Evolutionary conservation across 2,329 filamentous ascomycete species (phyloP).

Genomic region (Nigrograna mackinnonii): DNA sequence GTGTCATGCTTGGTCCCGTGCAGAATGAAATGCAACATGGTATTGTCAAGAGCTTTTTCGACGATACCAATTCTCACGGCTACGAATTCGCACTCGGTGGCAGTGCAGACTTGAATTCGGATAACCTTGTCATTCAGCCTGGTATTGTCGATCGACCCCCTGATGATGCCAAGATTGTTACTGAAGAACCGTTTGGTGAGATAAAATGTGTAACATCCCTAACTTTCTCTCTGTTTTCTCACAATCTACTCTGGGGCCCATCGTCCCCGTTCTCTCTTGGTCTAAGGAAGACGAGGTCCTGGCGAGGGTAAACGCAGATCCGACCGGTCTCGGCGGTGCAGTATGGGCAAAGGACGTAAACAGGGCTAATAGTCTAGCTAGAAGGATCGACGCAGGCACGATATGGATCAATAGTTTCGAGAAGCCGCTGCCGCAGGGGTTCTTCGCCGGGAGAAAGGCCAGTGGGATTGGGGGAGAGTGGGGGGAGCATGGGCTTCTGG

Average conservation of each 20-base stretch:
- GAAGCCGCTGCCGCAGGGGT: conserved; percentile 35
- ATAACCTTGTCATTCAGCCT: conserved; percentile 61
- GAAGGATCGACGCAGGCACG: conserved; percentile 52
- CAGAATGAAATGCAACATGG: conserved; percentile 41
- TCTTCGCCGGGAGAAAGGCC: conserved; percentile 76
- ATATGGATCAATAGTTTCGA: conserved; percentile 56
- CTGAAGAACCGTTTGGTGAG: conserved; percentile 61
- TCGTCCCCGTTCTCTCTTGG: conserved; percentile 65
- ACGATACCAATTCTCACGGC: conserved; percentile 45
- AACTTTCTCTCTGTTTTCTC: too few species aligned
- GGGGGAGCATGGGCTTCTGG: conserved; percentile 35
- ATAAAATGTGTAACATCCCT: too few species aligned
- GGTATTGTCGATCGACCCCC: conserved; percentile 60
- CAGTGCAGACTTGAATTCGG: conserved; percentile 24
- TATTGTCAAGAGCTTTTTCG: conserved; percentile 56
- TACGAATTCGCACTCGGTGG: conserved; percentile 50
- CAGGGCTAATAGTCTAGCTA: conserved; percentile 50
- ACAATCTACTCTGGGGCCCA: too few species aligned
- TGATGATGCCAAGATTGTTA: conserved; percentile 55
- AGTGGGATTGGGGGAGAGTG: conserved; percentile 74
- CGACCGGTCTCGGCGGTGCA: conserved; percentile 53
- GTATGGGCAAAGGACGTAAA: conserved; percentile 56
- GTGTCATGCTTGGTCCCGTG: conserved; percentile 50
- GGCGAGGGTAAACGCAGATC: conserved; percentile 48
- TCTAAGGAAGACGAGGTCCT: conserved; percentile 53